Percentiles rank a stretch among this genome's conserved stretches.
phyloP scores from a whole-genome alignment of 2,329 filamentous ascomycete species.

The Chaetomiaceae sp. region DNA sequence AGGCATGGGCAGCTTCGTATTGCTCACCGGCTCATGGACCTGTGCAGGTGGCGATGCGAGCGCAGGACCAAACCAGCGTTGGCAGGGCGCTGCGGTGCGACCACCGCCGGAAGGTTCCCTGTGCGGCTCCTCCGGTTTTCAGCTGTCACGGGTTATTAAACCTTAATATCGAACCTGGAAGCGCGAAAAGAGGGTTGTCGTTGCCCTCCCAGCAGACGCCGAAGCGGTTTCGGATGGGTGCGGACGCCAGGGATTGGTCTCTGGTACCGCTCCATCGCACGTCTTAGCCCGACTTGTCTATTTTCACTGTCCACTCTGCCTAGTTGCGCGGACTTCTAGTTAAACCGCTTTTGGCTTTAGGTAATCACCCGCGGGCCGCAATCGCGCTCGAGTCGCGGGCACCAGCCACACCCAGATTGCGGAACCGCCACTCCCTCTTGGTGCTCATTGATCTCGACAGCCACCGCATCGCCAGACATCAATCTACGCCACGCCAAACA shows the following conservation, averaged over 20 bases:
- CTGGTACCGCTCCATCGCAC: slow-evolving; percentile 5
- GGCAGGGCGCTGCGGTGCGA: slow-evolving; percentile 9
- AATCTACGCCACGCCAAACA: too few species aligned
- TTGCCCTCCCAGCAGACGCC: slow-evolving; percentile 2
- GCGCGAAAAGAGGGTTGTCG: neutral
- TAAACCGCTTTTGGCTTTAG: too few species aligned
- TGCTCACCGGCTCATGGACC: neutral
- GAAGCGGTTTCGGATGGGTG: slow-evolving; percentile 3
- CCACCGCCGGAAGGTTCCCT: slow-evolving; percentile 1
- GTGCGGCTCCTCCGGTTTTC: slow-evolving; percentile 1
- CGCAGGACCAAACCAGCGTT: neutral
- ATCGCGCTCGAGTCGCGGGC: too few species aligned
- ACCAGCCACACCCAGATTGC: too few species aligned
- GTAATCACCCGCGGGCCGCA: too few species aligned
- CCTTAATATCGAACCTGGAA: neutral
- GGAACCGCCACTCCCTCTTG: too few species aligned
- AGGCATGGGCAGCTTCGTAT: neutral
- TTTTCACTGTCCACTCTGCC: too few species aligned
- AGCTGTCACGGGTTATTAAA: slow-evolving; percentile 1
- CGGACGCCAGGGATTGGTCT: slow-evolving; percentile 5
- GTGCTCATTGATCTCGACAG: too few species aligned
- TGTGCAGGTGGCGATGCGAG: neutral
- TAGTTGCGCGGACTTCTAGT: too few species aligned
- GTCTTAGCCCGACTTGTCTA: too few species aligned
- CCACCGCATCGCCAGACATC: too few species aligned